Percentiles rank a stretch among this genome's conserved stretches.
These are phyloP conservation scores for Trichosporon sp. DNA, from an alignment of 1,284 basidiomycete species.

Conservation along the genomic window DNA sequence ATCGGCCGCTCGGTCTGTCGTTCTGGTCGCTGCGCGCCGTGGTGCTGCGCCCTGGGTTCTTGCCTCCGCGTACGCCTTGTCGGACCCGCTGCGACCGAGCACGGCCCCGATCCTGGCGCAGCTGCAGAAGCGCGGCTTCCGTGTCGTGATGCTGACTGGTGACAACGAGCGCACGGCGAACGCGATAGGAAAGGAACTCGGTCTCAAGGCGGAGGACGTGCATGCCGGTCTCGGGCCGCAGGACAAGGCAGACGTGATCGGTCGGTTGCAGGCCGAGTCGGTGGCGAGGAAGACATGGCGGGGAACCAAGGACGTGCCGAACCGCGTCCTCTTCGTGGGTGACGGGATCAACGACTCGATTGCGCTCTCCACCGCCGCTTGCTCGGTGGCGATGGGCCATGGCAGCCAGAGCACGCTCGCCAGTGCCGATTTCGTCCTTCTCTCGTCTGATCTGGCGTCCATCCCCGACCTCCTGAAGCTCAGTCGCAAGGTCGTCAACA, in stretches of 20 bases:
- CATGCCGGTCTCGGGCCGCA: constrained; percentile 89
- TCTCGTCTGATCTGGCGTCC: constrained; percentile 91
- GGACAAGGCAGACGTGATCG: constrained; percentile 68
- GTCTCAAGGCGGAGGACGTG: constrained; percentile 74
- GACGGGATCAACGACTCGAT: constrained; percentile 99
- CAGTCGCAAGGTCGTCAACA: constrained; percentile 81
- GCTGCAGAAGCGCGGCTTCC: constrained; percentile 79
- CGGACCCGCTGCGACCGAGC: constrained; percentile 80
- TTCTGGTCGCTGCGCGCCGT: constrained; percentile 73
- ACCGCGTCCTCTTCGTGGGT: constrained; percentile 91
- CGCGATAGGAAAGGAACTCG: constrained; percentile 82
- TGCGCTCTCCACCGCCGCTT: constrained; percentile 88
- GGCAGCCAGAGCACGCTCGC: constrained; percentile 98
- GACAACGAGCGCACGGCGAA: constrained; percentile 79
- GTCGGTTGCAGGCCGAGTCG: constrained; percentile 23
- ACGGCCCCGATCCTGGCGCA: constrained; percentile 76
- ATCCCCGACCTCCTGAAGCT: constrained; percentile 93
- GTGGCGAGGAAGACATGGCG: neutral
- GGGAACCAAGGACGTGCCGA: constrained; percentile 64
- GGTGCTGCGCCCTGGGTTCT: constrained; percentile 51
- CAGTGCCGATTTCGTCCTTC: constrained; percentile 95
- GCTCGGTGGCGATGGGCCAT: constrained; percentile 92
- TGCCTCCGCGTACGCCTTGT: constrained; percentile 64
- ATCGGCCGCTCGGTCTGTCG: constrained; percentile 72
- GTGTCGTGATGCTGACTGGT: constrained; percentile 88